Percentiles rank a stretch among this genome's conserved stretches.
Evolutionary conservation across 371 early-diverging fungal species (phyloP).

Genomic region (Lichtheimia ornata): DNA sequence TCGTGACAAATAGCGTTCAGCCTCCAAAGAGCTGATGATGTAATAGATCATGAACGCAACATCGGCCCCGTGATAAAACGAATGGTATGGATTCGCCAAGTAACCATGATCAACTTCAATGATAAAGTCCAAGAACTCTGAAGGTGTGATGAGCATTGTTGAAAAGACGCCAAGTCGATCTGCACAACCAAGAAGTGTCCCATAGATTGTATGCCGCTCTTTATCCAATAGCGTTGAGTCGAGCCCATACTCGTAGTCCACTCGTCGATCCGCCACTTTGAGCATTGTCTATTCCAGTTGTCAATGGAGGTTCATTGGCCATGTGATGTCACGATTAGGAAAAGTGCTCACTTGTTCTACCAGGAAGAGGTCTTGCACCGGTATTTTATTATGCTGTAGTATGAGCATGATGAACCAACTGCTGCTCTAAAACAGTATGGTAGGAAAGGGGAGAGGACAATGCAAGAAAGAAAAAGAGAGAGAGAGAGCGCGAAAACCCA

Average conservation of each 20-base stretch:
- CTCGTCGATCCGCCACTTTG: conserved; percentile 32
- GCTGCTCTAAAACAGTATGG: not conserved
- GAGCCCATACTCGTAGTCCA: conserved; percentile 32
- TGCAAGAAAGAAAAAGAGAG: no score
- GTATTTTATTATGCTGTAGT: conserved; percentile 14
- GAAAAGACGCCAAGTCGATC: conserved; percentile 60
- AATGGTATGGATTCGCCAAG: conserved; percentile 82
- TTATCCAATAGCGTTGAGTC: conserved; percentile 70
- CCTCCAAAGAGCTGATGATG: conserved; percentile 64
- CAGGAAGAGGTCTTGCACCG: conserved; percentile 13
- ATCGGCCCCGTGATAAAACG: conserved; percentile 87
- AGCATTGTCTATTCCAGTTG: conserved; percentile 26
- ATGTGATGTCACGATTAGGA: conserved; percentile 50
- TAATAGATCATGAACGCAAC: conserved; percentile 81
- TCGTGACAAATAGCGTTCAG: conserved; percentile 59
- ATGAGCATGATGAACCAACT: conserved; percentile 8
- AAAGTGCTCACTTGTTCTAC: conserved; percentile 14
- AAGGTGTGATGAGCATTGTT: conserved; percentile 57
- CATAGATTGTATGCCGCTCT: conserved; percentile 69
- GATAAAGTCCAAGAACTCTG: conserved; percentile 76
- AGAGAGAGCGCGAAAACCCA: no score
- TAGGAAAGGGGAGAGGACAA: not conserved
- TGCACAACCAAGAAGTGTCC: conserved; percentile 68
- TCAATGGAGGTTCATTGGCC: conserved; percentile 51
- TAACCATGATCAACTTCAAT: conserved; percentile 82